These are phyloP conservation scores for Salix udensis DNA, from an alignment of 345 rosid genomes.

Conservation along the genomic window DNA sequence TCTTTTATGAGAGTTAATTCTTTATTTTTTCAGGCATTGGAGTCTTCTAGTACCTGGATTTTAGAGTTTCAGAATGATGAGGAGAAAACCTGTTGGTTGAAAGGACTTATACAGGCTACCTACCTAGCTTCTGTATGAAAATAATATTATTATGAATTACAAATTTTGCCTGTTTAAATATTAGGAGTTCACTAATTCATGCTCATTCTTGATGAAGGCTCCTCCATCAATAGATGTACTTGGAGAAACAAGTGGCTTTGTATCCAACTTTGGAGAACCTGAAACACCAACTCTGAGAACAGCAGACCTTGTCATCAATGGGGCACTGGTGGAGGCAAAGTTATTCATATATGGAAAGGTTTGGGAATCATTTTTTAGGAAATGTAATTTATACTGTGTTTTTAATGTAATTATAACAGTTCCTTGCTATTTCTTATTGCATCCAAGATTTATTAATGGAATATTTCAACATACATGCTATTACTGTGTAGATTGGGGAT, in stretches of 20 bases:
- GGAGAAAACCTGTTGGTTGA: conserved; percentile 78
- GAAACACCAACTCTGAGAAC: conserved; percentile 44
- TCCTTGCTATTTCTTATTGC: background rate
- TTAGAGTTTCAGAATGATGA: conserved; percentile 68
- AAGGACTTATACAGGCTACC: conserved; percentile 80
- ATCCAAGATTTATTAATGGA: background rate
- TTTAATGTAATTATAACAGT: background rate
- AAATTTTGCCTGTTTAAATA: background rate
- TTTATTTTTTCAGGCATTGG: conserved; percentile 63
- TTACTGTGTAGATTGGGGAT: conserved; percentile 45
- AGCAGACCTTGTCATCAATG: conserved; percentile 77
- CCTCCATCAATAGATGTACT: conserved; percentile 65
- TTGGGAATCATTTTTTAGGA: background rate
- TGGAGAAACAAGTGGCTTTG: conserved; percentile 45
- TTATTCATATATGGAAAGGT: conserved; percentile 72
- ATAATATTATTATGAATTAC: conserved; percentile 10
- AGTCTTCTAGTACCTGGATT: conserved; percentile 89
- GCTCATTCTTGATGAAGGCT: conserved; percentile 41
- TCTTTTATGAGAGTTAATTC: background rate
- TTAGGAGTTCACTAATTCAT: conserved; percentile 10
- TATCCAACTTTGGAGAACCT: conserved; percentile 36
- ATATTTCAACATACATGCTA: background rate
- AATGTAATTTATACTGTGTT: background rate
- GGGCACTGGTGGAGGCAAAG: conserved; percentile 74
- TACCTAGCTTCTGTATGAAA: conserved; percentile 88